Base-by-base conservation (phyloP, 176 grass and related monocot species). In the Cenchrus purpureus region DNA sequence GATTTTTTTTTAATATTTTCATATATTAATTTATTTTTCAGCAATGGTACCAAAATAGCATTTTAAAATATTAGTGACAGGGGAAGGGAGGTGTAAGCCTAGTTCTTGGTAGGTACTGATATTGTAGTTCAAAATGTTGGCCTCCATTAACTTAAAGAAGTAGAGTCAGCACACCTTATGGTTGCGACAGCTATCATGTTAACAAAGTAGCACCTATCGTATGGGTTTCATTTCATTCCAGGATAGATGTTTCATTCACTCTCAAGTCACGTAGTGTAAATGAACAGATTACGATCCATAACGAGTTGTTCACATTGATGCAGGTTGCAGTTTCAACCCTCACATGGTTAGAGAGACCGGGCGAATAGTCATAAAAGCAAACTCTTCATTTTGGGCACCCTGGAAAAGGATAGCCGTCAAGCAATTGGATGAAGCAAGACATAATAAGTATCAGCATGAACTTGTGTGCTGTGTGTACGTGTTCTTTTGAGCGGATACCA, bases 241-340 rank as follows among this genome's bases (percentile, higher is more conserved):
- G 37, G 54, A 34, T 32, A 32, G 31, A 32, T 85, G 22, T 53
- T 82, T 12, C 4, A 40, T 48, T 6, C 17, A 40, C 16, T 52
- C 46, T 67, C 6, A 32, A 68, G 5, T 71, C 44, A 49, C 10
- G n/a, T 60, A 32, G 4, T 54, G 29, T 44, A 60, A 65, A 89
- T 29, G 52, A 62, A 63, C 34, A 49, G 42, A 50, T 65, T 73
- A 40, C 66, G 49, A 37, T 45, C 54, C 71, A 91, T 43, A 93
- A 43, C 15, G 65, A 83, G 43, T 71, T 69, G 6, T 82, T 70
- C 25, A 78, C 80, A 25, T 65, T 72, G 8, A 62, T 89, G 74
- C 87, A 98, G 93, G 93, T 58, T 98, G 92, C 59, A 80, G 40
- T 58, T 98, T 95, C 88, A 98, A 9, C 73, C 29, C 79, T 95